Evolutionary conservation across 345 rosid species (phyloP).

Genomic region (Rubroshorea leprosula): DNA sequence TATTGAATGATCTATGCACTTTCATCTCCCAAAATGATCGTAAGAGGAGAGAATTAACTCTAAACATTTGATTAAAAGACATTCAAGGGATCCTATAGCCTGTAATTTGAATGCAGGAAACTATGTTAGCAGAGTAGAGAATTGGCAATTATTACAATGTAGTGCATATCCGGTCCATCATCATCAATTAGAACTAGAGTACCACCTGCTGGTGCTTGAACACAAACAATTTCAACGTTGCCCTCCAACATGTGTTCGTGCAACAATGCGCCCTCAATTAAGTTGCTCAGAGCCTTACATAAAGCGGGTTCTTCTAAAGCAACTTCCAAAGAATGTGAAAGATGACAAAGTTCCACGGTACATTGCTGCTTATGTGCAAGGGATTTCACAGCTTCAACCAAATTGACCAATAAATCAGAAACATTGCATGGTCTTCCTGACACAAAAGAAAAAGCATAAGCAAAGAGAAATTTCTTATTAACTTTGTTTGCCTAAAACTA

Average conservation of each 20-base stretch:
- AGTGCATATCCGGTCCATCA: constrained; percentile 95
- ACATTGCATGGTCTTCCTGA: constrained; percentile 94
- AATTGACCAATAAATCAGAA: constrained; percentile 63
- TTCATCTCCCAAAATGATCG: not conserved
- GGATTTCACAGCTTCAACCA: constrained; percentile 73
- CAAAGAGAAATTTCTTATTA: constrained; percentile 6
- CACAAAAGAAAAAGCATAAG: constrained; percentile 50
- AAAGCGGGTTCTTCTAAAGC: constrained; percentile 81
- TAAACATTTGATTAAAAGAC: not conserved
- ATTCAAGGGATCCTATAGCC: too few relatives aligned
- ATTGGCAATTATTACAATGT: constrained; percentile 49
- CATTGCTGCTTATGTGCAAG: constrained; percentile 78
- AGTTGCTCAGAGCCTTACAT: constrained; percentile 87
- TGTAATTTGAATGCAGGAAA: too few relatives aligned
- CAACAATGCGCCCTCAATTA: constrained; percentile 90
- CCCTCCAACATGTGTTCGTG: constrained; percentile 86
- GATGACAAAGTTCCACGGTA: constrained; percentile 48
- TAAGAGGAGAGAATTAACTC: not conserved
- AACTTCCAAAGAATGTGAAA: constrained; percentile 54
- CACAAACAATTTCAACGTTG: constrained; percentile 56
- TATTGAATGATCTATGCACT: not conserved
- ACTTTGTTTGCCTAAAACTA: constrained; percentile 2
- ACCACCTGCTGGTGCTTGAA: constrained; percentile 84
- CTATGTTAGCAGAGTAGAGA: not conserved
- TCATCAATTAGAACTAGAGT: constrained; percentile 76